These are phyloP conservation scores for Talaromyces liani DNA, from an alignment of 495 filamentous ascomycete species.

Conservation along the genomic window DNA sequence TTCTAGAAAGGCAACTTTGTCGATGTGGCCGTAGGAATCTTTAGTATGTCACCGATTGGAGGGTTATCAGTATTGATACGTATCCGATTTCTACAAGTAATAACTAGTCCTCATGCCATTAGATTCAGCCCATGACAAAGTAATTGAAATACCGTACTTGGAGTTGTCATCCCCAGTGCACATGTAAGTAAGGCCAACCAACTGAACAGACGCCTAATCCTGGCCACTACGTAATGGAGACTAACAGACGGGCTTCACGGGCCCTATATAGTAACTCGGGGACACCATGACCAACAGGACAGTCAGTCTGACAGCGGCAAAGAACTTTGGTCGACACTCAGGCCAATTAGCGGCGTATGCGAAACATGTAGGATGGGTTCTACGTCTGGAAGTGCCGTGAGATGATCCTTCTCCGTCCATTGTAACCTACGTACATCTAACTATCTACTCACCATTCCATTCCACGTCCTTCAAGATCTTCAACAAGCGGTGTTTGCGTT, in stretches of 20 bases:
- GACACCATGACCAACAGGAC: background rate
- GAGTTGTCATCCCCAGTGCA: background rate
- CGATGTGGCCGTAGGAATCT: background rate
- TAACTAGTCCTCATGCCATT: background rate
- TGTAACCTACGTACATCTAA: background rate
- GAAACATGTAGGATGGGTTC: background rate
- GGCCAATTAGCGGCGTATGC: background rate
- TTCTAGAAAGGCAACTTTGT: background rate
- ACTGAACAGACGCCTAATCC: background rate
- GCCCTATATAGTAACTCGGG: background rate
- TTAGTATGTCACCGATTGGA: background rate
- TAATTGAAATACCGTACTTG: background rate
- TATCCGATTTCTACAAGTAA: background rate
- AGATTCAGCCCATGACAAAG: background rate
- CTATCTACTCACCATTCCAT: background rate
- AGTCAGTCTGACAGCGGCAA: background rate
- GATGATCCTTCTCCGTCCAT: background rate
- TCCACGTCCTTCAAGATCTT: background rate
- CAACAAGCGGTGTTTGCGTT: background rate
- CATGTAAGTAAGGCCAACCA: background rate
- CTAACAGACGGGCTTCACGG: background rate
- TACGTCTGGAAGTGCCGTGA: background rate
- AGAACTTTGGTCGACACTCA: background rate
- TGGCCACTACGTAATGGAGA: background rate
- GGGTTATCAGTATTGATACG: background rate